phyloP scores from a whole-genome alignment of 805 yeast genomes.

The Cyberlindnera meyerae region DNA sequence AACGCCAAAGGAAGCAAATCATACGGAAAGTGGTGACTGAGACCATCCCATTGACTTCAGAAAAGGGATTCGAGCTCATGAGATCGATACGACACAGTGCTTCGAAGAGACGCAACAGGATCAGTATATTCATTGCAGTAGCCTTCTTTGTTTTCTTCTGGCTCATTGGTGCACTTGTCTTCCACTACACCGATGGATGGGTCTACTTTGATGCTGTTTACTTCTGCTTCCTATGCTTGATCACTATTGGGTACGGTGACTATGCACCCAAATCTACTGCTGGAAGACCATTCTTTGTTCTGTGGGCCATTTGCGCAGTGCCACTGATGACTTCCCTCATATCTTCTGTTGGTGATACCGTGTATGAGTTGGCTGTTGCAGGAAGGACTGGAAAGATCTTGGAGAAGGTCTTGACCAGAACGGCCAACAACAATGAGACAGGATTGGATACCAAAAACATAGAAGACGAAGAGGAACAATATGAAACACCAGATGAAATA shows the following conservation, averaged over 20 bases:
- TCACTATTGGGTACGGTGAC: constrained; percentile 86
- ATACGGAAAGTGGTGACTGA: constrained; percentile 20
- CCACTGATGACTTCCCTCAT: constrained; percentile 84
- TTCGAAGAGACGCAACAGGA: constrained; percentile 29
- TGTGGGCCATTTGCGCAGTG: constrained; percentile 79
- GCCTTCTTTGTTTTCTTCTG: constrained; percentile 52
- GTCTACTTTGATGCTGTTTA: constrained; percentile 65
- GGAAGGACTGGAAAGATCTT: constrained; percentile 12
- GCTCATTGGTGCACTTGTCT: constrained; percentile 68
- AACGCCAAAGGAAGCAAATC: constrained; percentile 38
- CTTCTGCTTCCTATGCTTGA: constrained; percentile 67
- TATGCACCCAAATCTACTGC: constrained; percentile 56
- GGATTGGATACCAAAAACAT: no score
- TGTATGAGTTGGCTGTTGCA: constrained; percentile 30
- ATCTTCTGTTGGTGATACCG: constrained; percentile 63
- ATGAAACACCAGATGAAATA: constrained; percentile 12
- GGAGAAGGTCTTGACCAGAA: constrained; percentile 3
- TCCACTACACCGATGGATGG: constrained; percentile 64
- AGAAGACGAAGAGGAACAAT: constrained; percentile 13
- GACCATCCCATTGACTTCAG: constrained; percentile 30
- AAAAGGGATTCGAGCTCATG: constrained; percentile 54
- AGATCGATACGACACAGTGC: no score
- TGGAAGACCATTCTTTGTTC: constrained; percentile 67
- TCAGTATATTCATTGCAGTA: constrained; percentile 37
- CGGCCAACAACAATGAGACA: no score